phyloP scores from a whole-genome alignment of 73 alveolate genomes.

The Symbiodinium natans region DNA sequence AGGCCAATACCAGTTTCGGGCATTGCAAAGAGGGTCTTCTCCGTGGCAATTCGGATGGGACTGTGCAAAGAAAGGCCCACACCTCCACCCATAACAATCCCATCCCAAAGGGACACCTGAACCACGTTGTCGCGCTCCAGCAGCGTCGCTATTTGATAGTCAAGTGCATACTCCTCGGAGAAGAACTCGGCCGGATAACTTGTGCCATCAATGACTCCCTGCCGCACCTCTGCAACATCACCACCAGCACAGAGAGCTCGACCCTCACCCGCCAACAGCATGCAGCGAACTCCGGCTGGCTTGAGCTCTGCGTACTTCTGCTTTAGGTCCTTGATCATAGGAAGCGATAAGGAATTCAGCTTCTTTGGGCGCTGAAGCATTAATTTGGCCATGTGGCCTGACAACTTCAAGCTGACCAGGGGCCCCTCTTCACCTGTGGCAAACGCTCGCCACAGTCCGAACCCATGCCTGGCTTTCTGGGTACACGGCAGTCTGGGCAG shows the following conservation, averaged over 20 bases:
- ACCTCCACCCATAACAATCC: constrained; percentile 98
- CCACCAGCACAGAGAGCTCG: constrained; percentile 84
- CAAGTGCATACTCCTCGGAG: constrained; percentile 60
- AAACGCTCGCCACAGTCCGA: not conserved
- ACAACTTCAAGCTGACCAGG: not conserved
- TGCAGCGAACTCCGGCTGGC: not conserved
- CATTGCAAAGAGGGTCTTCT: constrained; percentile 96
- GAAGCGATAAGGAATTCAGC: constrained; percentile 67
- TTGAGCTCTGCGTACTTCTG: not conserved
- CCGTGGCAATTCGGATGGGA: constrained; percentile 98
- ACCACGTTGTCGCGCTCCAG: constrained; percentile 25
- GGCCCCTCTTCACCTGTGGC: not conserved
- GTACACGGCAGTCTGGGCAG: not conserved
- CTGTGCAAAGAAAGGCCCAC: constrained; percentile 98
- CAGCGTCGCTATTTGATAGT: constrained; percentile 46
- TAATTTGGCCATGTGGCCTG: constrained; percentile 30
- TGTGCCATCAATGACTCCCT: constrained; percentile 66
- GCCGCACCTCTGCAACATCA: constrained; percentile 81
- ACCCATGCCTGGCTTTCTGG: not conserved
- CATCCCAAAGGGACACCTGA: constrained; percentile 75
- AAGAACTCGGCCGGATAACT: constrained; percentile 81
- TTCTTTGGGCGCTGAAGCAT: constrained; percentile 63
- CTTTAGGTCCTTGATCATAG: constrained; percentile 54
- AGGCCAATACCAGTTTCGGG: constrained; percentile 57
- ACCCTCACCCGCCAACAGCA: constrained; percentile 69